phyloP scores from a whole-genome alignment of 495 filamentous ascomycete genomes.

The Viridothelium virens region DNA sequence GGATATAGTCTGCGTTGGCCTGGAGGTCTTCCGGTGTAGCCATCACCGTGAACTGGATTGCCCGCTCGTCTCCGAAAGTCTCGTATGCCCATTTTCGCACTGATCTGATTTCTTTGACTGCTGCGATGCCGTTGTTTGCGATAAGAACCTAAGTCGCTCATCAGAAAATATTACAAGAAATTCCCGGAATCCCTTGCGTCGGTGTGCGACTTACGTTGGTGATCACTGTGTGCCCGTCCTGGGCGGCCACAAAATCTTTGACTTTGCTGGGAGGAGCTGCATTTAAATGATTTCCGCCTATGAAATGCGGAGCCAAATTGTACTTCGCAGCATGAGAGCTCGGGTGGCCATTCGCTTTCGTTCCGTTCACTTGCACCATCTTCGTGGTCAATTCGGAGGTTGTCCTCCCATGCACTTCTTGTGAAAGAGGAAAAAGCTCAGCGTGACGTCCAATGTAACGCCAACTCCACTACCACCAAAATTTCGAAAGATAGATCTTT shows the following conservation, averaged over 20 bases:
- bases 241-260: constrained; percentile 84
- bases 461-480: not conserved
- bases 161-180: not conserved
- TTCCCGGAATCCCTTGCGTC: not conserved
- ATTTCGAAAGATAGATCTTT: not conserved
- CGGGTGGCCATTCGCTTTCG: constrained; percentile 46
- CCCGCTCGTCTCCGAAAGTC: constrained; percentile 93
- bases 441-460: not conserved
- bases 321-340: constrained; percentile 65
- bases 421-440: not conserved
- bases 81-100: constrained; percentile 99
- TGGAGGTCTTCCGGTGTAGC: constrained; percentile 97
- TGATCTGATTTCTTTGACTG: constrained; percentile 96
- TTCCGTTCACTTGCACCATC: constrained; percentile 20
- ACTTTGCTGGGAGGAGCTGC: constrained; percentile 70
- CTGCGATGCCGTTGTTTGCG: constrained; percentile 99
- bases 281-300: constrained; percentile 81
- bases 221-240: constrained; percentile 96
- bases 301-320: constrained; percentile 83
- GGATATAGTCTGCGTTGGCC: constrained; percentile 98
- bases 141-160: constrained; percentile 69
- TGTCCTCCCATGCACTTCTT: constrained; percentile 1
- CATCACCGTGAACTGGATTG: constrained; percentile 99
- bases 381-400: not conserved
- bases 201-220: constrained; percentile 63